Evolutionary conservation across 257 asterid genomes (phyloP), one percentile per base, ranked within the genome.

Genomic region (Mitragyna speciosa): DNA sequence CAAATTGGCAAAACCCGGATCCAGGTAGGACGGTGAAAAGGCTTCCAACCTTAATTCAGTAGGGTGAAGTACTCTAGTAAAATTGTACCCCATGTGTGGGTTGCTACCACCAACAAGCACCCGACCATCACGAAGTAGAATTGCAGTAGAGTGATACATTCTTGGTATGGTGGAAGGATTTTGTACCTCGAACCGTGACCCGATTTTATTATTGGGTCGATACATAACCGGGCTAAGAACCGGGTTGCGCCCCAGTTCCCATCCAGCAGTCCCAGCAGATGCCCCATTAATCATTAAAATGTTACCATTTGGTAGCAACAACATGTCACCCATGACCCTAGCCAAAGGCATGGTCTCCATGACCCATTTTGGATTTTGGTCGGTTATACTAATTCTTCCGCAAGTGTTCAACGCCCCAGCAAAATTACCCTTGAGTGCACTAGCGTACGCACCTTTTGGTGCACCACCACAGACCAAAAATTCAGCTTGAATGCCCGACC

Each of bases 381-480:
- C 89, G 16, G 78, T 84, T 76, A 89, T 76, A 10, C 43, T 43
- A 26, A 89, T 87, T 52, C 90, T 78, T 1, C 86, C 89, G 0
- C 92, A 89, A 12, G 87, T 87, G 9, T 80, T 84, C 36, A 89
- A 33, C 2, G 89, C 92, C 15, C 72, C 83, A 20, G 81, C 9
- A 65, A 89, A 87, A 1, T 49, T 51, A 2, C 86, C 83, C 6
- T 63, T 73, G 1, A 1, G 14, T 0, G 85, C 84, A 0, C 64
- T 76, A 0, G 12, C 10, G 67, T 36, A 87, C 1, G 92, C 81
- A 9, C 87, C 92, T 31, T 52, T 85, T 10, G 86, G 84, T 22
- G 92, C 85, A 19, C 92, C 92, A 0, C 92, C 92, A 31, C 92
- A 88, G 0, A 88, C 82, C 86, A 88, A 75, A 36, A 87, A 84